Percentiles rank a stretch among this genome's conserved stretches.
phyloP scores from a whole-genome alignment of 1,284 basidiomycete species.

The Coniferiporia weirii region DNA sequence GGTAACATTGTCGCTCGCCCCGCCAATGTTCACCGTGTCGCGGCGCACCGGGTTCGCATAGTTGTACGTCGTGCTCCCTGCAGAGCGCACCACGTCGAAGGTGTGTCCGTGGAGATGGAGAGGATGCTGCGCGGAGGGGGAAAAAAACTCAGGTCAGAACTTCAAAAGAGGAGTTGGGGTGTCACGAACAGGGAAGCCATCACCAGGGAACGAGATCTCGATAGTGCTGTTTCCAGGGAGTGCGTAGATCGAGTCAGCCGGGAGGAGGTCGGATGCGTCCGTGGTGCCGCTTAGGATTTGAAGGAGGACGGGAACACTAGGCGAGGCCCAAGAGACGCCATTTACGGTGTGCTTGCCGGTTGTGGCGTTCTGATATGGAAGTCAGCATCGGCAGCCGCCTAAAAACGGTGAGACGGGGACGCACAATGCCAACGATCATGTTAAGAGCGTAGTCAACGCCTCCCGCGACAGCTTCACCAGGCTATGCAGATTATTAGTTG shows the following conservation, averaged over 20 bases:
- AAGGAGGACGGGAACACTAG: conserved; percentile 28
- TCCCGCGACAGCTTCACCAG: conserved; percentile 24
- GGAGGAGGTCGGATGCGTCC: conserved; percentile 21
- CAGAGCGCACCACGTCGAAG: conserved; percentile 32
- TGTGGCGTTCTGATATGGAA: neutral
- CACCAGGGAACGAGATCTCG: conserved; percentile 24
- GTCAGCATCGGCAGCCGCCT: conserved; percentile 9
- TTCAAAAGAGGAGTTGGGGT: conserved; percentile 19
- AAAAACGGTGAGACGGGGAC: neutral
- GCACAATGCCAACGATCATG: conserved; percentile 20
- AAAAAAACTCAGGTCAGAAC: conserved; percentile 26
- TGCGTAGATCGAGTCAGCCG: conserved; percentile 23
- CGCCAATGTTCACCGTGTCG: conserved; percentile 30
- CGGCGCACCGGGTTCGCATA: conserved; percentile 35
- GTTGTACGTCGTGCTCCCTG: conserved; percentile 29
- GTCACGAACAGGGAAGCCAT: conserved; percentile 13
- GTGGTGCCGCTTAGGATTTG: conserved; percentile 26
- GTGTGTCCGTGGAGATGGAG: conserved; percentile 33
- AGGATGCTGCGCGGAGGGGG: conserved; percentile 28
- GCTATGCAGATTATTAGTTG: conserved; percentile 10
- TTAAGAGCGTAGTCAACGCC: conserved; percentile 28
- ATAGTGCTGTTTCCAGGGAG: conserved; percentile 22
- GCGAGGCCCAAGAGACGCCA: conserved; percentile 17
- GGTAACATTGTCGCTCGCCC: conserved; percentile 25
- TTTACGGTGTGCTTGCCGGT: conserved; percentile 15